Evolutionary conservation across 345 rosid species (phyloP), one percentile per base, ranked within the genome.

Genomic region (Cochlearia excelsa): DNA sequence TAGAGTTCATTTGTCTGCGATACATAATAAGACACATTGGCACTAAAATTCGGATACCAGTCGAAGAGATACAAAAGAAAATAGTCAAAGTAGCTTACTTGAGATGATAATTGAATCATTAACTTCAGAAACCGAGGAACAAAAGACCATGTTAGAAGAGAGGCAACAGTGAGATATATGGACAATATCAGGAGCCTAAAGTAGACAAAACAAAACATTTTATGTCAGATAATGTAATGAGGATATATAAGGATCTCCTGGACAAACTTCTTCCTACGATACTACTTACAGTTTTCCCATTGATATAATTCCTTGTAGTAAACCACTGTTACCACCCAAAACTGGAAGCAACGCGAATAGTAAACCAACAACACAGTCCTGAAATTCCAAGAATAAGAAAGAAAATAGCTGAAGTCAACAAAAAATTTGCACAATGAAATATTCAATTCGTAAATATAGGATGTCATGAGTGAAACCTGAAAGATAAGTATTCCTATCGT

Each of bases 311-410:
- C 99, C 99, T 40, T 81, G 87, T 46, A 85, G 67, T 46, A 80
- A 59, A 54, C 99, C 97, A 62, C 95, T 87, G 71, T 78, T 84
- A 54, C 99, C 99, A 59, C 99, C 95, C 83, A 94, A 75, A 73
- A 90, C 92, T 42, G 97, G 99, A 53, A 94, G 95, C 80, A 94
- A 70, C 54, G 99, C 99, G 42, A 87, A 94, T 30, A 90, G 67
- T 74, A 93, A 83, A 64, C 97, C 99, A 62, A 93, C 91, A 64
- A 90, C 87, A 78, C 99, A 93, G 77, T 90, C 97, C 96, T 90
- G 78, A 72, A 75, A 78, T 60, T 49, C 40, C 57, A 67, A 6
- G 23, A 27, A 26, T 29, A 40, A 73, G 49, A 26, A 44, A 74
- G 53, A 38, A 41, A 74, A 57, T 34, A 62, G 52, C 54, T 8